Percentiles rank a stretch among this genome's conserved stretches.
These are phyloP conservation scores for Delphinella strobiligena DNA, from an alignment of 2,329 filamentous ascomycete genomes.

Conservation along the genomic window DNA sequence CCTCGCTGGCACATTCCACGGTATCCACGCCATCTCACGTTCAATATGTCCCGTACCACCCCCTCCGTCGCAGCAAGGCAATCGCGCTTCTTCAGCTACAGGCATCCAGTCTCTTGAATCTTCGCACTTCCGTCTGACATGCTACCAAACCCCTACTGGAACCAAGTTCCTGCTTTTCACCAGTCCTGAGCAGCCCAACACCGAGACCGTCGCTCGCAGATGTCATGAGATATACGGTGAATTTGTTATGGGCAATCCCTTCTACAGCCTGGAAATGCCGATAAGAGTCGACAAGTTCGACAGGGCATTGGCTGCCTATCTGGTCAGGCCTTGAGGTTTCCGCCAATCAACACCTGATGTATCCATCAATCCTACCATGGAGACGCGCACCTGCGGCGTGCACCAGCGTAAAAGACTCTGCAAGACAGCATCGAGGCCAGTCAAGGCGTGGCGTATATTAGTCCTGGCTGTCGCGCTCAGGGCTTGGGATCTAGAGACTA, in stretches of 20 bases:
- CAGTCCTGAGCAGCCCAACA: constrained; percentile 74
- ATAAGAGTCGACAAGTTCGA: constrained; percentile 93
- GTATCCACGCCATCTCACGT: constrained; percentile 53
- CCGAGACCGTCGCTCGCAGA: constrained; percentile 69
- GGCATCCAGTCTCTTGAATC: constrained; percentile 90
- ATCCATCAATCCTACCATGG: too few species aligned
- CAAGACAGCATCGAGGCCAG: too few species aligned
- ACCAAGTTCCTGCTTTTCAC: constrained; percentile 95
- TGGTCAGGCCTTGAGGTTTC: constrained; percentile 21
- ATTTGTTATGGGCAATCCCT: constrained; percentile 99
- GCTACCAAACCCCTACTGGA: constrained; percentile 88
- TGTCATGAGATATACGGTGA: constrained; percentile 94
- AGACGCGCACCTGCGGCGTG: too few species aligned
- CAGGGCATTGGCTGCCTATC: constrained; percentile 37
- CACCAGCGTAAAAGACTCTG: too few species aligned
- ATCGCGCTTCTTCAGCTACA: constrained; percentile 39
- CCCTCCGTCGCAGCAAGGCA: constrained; percentile 16
- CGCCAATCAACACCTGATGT: too few species aligned
- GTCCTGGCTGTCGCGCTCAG: too few species aligned
- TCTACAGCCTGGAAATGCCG: constrained; percentile 97
- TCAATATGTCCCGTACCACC: constrained; percentile 32
- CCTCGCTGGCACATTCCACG: constrained; percentile 93
- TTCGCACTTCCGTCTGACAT: constrained; percentile 88
- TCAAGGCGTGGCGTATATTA: too few species aligned
- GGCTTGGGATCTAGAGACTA: too few species aligned